Conservation (phyloP, 345 rosid genomes). For the Eucalyptus brandiana region DNA sequence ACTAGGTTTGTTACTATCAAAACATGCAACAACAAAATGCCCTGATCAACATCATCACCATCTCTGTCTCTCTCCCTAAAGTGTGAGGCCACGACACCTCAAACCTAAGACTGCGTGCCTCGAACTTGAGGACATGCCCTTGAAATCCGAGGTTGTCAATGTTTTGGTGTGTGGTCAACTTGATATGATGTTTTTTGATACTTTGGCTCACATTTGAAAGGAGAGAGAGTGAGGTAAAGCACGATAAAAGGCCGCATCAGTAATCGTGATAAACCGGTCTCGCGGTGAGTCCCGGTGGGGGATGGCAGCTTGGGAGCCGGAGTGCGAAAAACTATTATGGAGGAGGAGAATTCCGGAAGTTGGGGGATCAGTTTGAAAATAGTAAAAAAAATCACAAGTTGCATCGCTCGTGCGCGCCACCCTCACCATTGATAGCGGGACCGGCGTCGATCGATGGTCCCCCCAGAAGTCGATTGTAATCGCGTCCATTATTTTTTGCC, state of each 20-base stretch:
- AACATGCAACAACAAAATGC: not conserved
- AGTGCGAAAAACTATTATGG: not conserved
- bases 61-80: not conserved
- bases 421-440: not conserved
- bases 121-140: not conserved
- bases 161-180: not conserved
- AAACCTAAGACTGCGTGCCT: accelerated
- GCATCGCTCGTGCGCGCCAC: not conserved
- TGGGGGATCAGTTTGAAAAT: not conserved
- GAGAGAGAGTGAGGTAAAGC: not conserved
- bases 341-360: not conserved
- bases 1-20: accelerated
- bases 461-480: not conserved
- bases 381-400: not conserved
- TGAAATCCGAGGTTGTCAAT: not conserved
- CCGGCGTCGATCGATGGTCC: not conserved
- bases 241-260: accelerated
- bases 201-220: not conserved
- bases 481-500: not conserved
- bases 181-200: not conserved
- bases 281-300: not conserved
- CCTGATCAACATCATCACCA: accelerated
- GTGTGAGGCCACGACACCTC: not conserved
- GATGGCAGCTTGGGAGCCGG: not conserved
- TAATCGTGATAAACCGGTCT: not conserved